Percentiles rank a stretch among this genome's conserved stretches.
These are phyloP conservation scores for Hemisphaericaspora subhashii DNA, from an alignment of 1,139 yeast genomes.

Conservation along the genomic window DNA sequence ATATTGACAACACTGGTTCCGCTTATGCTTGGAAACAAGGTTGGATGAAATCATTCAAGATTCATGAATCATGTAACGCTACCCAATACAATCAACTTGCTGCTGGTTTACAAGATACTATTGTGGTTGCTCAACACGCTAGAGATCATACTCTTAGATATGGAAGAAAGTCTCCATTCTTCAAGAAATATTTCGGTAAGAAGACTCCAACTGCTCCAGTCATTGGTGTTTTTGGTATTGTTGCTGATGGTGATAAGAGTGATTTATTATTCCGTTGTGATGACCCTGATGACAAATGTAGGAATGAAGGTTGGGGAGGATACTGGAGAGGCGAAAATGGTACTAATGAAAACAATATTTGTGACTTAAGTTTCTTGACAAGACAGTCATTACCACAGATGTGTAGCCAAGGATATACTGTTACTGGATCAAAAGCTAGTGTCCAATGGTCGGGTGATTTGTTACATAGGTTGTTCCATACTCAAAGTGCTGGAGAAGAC, in stretches of 20 bases:
- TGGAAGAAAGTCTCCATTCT: conserved; percentile 24
- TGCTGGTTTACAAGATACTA: conserved; percentile 19
- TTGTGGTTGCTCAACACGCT: conserved; percentile 23
- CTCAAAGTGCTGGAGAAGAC: conserved; percentile 18
- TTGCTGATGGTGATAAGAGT: conserved; percentile 28
- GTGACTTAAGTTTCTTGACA: conserved; percentile 20
- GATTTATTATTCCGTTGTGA: conserved; percentile 33
- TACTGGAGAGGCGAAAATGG: conserved; percentile 36
- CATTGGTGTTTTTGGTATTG: conserved; percentile 28
- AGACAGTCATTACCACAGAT: conserved; percentile 20
- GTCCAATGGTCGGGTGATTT: conserved; percentile 20
- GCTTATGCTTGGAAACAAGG: conserved; percentile 19
- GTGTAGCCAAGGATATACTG: conserved; percentile 23
- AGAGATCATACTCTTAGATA: conserved; percentile 24
- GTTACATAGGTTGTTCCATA: conserved; percentile 28
- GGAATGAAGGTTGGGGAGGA: conserved; percentile 33
- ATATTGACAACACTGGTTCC: conserved; percentile 1
- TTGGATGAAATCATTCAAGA: conserved; percentile 18
- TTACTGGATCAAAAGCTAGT: conserved; percentile 14
- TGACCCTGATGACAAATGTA: conserved; percentile 33
- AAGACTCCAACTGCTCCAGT: conserved; percentile 27
- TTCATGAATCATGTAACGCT: conserved; percentile 22
- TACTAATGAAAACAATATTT: conserved; percentile 27
- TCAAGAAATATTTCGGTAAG: conserved; percentile 28
- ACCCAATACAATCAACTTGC: conserved; percentile 21